Conservation (phyloP, 768 basidiomycete species). For the Mycena capillaripes region DNA sequence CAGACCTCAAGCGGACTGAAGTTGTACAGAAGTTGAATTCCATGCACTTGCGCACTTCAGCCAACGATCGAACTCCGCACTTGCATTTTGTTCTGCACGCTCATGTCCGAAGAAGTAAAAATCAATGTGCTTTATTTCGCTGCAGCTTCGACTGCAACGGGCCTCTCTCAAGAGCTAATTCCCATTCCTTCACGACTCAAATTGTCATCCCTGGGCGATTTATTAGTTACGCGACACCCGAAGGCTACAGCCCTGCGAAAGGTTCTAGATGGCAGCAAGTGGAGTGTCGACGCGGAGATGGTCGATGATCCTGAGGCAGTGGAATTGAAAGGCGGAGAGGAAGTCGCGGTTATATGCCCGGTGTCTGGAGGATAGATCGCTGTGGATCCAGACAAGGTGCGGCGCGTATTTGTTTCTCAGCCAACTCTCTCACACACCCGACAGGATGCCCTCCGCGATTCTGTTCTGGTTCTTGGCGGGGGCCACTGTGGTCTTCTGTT, state of each 20-base stretch:
- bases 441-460: constrained; percentile 2
- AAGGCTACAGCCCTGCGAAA: constrained; percentile 58
- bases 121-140: constrained; percentile 71
- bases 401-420: constrained; percentile 6
- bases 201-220: constrained; percentile 62
- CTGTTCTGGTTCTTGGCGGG: constrained; percentile 14
- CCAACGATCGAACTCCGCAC: neutral
- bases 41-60: no score
- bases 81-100: neutral
- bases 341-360: constrained; percentile 85
- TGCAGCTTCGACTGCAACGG: constrained; percentile 79
- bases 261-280: constrained; percentile 72
- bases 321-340: constrained; percentile 76
- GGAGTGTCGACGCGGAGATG: constrained; percentile 90
- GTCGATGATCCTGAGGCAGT: constrained; percentile 68
- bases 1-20: no score
- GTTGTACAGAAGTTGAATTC: no score
- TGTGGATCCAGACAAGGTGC: neutral
- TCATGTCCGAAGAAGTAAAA: constrained; percentile 34
- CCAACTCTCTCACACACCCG: neutral
- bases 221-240: constrained; percentile 70
- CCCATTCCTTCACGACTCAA: constrained; percentile 64
- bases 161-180: constrained; percentile 67
- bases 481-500: neutral
- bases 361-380: constrained; percentile 79